These are phyloP conservation scores for Aspergillus fructus DNA, from an alignment of 2,329 filamentous ascomycete species.

Conservation along the genomic window DNA sequence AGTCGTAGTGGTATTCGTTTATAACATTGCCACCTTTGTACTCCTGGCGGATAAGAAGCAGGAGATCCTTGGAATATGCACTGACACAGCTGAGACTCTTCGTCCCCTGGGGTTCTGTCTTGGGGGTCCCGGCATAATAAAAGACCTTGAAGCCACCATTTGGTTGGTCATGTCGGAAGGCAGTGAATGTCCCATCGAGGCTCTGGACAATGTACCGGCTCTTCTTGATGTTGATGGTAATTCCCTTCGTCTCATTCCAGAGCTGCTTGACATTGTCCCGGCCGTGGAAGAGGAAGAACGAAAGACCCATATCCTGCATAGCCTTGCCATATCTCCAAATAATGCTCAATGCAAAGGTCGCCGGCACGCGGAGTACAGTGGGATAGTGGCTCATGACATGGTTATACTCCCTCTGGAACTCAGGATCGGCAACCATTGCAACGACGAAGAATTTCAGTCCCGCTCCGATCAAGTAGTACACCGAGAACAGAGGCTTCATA, in stretches of 20 bases:
- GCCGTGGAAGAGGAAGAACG: conserved; percentile 51
- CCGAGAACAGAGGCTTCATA: conserved; percentile 35
- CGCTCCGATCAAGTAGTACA: conserved; percentile 46
- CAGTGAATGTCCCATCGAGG: conserved; percentile 50
- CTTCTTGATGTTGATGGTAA: conserved; percentile 48
- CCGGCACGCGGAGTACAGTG: conserved; percentile 35
- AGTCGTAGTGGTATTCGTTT: conserved; percentile 54
- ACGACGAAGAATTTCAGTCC: conserved; percentile 51
- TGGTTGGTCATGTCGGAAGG: conserved; percentile 45
- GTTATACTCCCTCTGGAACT: conserved; percentile 52
- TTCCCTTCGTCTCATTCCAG: conserved; percentile 51
- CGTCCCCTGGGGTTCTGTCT: conserved; percentile 46
- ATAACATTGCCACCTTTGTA: conserved; percentile 43
- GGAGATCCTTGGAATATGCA: conserved; percentile 49
- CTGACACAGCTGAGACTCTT: conserved; percentile 46
- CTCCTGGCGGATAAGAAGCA: conserved; percentile 46
- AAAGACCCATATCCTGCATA: conserved; percentile 46
- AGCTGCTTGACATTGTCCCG: conserved; percentile 49
- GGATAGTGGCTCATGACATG: conserved; percentile 42
- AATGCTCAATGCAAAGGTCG: conserved; percentile 43
- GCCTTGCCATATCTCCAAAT: conserved; percentile 51
- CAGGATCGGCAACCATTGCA: conserved; percentile 52
- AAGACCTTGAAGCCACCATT: conserved; percentile 43
- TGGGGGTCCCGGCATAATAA: conserved; percentile 41
- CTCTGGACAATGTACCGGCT: conserved; percentile 49